Conservation (phyloP, 2,329 filamentous ascomycete genomes). For the Zelopaecilomyces penicillatus region DNA sequence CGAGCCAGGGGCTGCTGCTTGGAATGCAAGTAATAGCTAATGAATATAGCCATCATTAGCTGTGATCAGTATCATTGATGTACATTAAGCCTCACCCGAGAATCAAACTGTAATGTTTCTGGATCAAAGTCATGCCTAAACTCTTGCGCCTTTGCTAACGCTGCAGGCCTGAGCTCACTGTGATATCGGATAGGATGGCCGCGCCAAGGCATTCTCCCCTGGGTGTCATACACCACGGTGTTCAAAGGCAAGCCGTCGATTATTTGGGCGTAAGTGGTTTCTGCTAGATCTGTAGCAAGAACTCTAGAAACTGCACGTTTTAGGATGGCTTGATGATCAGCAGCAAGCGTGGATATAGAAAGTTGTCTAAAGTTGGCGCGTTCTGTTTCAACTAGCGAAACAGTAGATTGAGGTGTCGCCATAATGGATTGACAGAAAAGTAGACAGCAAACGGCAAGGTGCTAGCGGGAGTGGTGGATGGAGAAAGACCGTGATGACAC, state of each 20-base stretch:
- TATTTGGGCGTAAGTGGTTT: conserved; percentile 12
- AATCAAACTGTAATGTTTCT: conserved; percentile 4
- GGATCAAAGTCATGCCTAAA: conserved; percentile 10
- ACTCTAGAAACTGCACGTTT: conserved; percentile 1
- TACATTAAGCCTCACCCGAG: conserved; percentile 6
- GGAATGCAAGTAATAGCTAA: conserved; percentile 18
- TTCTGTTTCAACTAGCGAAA: too few relatives aligned
- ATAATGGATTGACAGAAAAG: too few relatives aligned
- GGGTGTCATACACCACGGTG: too few relatives aligned
- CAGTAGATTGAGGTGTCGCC: too few relatives aligned
- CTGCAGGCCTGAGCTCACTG: conserved; percentile 11
- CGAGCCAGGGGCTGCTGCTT: conserved; percentile 15
- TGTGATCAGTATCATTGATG: neutral
- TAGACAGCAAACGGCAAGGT: too few relatives aligned
- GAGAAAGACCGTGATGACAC: too few relatives aligned
- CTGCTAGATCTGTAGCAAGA: conserved; percentile 3
- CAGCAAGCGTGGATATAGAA: too few relatives aligned
- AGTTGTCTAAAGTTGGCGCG: too few relatives aligned
- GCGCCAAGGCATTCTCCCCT: too few relatives aligned
- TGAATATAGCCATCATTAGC: neutral
- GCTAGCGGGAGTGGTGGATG: too few relatives aligned
- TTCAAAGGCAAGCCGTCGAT: conserved; percentile 11
- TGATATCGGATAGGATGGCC: conserved; percentile 15
- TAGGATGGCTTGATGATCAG: neutral
- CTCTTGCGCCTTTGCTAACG: conserved; percentile 10